These are phyloP conservation scores for Fremontodendron californicum DNA, from an alignment of 345 rosid species.

Conservation along the genomic window DNA sequence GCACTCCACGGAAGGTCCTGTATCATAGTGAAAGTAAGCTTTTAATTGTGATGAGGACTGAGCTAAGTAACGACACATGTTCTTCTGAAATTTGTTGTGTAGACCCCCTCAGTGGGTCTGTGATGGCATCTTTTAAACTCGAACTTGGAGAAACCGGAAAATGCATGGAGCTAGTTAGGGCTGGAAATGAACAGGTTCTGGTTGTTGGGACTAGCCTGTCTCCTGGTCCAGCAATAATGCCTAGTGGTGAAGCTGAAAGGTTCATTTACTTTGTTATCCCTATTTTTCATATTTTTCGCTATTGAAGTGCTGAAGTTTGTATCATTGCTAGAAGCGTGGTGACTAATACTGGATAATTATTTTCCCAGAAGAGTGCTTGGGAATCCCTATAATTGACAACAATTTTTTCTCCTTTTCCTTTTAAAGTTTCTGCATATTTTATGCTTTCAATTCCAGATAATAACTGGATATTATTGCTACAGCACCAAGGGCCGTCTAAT, in stretches of 20 bases:
- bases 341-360: background rate
- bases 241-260: constrained; percentile 99
- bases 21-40: constrained; percentile 88
- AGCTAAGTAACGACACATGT: constrained; percentile 50
- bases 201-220: constrained; percentile 88
- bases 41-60: constrained; percentile 90
- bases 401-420: background rate
- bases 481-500: constrained; percentile 92
- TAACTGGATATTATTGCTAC: constrained; percentile 25
- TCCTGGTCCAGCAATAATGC: constrained; percentile 90
- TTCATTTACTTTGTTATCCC: constrained; percentile 22
- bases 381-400: background rate
- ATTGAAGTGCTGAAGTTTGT: background rate
- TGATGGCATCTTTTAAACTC: constrained; percentile 65
- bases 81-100: constrained; percentile 84
- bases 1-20: constrained; percentile 87
- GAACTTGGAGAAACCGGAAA: constrained; percentile 84
- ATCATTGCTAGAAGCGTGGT: background rate
- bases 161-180: constrained; percentile 85
- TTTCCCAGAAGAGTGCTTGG: background rate
- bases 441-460: background rate
- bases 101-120: constrained; percentile 77
- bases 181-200: constrained; percentile 77
- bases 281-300: background rate
- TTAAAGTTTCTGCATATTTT: background rate